Conservation (phyloP, 2,329 filamentous ascomycete species). For the Fusarium mundagurra region DNA sequence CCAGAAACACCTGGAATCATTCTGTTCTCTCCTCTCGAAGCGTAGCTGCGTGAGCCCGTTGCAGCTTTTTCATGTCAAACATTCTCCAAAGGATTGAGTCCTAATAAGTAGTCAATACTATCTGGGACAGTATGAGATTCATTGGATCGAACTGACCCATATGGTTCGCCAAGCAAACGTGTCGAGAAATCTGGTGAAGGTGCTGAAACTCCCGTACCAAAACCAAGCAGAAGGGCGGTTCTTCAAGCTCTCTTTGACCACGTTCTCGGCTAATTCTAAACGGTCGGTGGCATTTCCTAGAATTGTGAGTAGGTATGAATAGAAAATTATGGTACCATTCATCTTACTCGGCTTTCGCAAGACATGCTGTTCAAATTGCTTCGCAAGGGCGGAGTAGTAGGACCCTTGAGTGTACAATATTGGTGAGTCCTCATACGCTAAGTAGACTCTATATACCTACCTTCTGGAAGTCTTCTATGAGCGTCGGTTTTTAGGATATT, state of each 20-base stretch:
- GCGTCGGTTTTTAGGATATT: background rate
- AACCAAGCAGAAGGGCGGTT: background rate
- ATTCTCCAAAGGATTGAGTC: background rate
- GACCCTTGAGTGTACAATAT: background rate
- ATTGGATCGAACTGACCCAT: fast-evolving
- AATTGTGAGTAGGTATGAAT: background rate
- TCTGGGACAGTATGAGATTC: fast-evolving
- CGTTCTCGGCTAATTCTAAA: background rate
- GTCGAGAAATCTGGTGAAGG: background rate
- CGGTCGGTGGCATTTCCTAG: background rate
- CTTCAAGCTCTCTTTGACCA: background rate
- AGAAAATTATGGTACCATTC: fast-evolving
- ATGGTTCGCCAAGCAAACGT: background rate
- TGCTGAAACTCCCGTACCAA: background rate
- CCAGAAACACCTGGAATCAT: fast-evolving
- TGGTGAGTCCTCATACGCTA: fast-evolving
- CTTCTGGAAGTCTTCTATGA: background rate
- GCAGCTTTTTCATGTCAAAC: background rate
- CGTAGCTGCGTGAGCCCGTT: background rate
- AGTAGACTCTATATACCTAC: background rate
- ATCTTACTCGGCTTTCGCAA: background rate
- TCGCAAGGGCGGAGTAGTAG: background rate
- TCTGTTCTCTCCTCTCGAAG: background rate
- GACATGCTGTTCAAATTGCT: background rate
- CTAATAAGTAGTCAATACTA: background rate